Evolutionary conservation across 2,329 filamentous ascomycete species (phyloP).

Genomic region (Scedosporium dehoogii): DNA sequence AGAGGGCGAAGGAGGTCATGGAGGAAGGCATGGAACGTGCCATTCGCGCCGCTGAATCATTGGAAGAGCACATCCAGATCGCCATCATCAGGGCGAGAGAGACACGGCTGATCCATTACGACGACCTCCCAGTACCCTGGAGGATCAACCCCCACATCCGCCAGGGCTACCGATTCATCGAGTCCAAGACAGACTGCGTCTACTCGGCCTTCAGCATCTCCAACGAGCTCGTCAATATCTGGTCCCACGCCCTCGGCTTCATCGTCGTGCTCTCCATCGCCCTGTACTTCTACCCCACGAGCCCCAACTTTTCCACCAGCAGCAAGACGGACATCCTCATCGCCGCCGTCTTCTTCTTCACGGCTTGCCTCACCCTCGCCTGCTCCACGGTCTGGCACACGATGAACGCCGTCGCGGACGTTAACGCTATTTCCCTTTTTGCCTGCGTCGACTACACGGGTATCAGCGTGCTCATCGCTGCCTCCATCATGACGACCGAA

Average conservation of each 20-base stretch:
- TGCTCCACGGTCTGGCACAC: conserved; percentile 98
- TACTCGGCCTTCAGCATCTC: conserved; percentile 73
- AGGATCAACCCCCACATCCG: conserved; percentile 89
- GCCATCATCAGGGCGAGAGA: conserved; percentile 68
- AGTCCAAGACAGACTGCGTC: conserved; percentile 83
- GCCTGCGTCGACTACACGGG: conserved; percentile 98
- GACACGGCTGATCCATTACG: conserved; percentile 75
- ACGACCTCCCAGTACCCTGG: conserved; percentile 88
- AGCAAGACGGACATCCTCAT: conserved; percentile 85
- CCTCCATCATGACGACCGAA: conserved; percentile 95
- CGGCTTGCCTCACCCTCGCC: conserved; percentile 85
- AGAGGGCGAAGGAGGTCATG: conserved; percentile 63
- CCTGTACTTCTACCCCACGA: conserved; percentile 91
- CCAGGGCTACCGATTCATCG: conserved; percentile 85
- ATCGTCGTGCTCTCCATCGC: conserved; percentile 78
- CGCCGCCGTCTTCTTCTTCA: conserved; percentile 90
- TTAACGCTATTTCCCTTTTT: conserved; percentile 83
- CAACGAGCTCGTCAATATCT: conserved; percentile 96
- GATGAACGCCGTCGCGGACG: conserved; percentile 92
- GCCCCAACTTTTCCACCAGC: conserved; percentile 75
- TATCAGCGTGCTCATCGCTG: conserved; percentile 87
- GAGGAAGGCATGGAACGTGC: conserved; percentile 76
- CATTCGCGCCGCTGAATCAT: conserved; percentile 67
- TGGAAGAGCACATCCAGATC: conserved; percentile 76
- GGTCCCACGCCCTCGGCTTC: conserved; percentile 89